Base-by-base conservation (phyloP, 106 monocot species). In the Apostasia ramifera region DNA sequence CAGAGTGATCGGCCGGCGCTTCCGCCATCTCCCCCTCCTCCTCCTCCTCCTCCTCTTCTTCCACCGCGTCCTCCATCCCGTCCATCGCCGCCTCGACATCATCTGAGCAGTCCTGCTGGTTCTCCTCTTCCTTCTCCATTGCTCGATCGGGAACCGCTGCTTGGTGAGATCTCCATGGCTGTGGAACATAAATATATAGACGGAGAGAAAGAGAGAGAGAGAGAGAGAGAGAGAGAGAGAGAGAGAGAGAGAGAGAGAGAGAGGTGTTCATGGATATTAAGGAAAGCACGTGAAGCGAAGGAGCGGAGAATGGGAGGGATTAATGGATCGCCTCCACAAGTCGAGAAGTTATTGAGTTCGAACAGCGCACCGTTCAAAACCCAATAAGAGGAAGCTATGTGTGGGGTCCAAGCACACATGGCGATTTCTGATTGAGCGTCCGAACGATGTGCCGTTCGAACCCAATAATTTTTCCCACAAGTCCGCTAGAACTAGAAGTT, bases 81-180 rank as follows among this genome's bases (percentile, higher is more conserved):
- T 56, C 55, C 55, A 15, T 56, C 3, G 55, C 26, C 6, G 26
- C 26, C 26, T 1, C 14, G 26, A 26, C 26, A 26, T 56, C 14
- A 13, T 56, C 15, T 14, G 55, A 56, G 14, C 5, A 14, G 55
- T 3, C 13, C 15, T 56, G 6, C 55, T 56, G 13, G n/a, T 26
- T 26, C 55, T 56, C 55, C 26, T 56, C 55, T 56, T 56, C 15
- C 55, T 56, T 56, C 55, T 56, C 55, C 55, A 56, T 56, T 26
- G 13, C 3, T 56, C 5, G 13, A 15, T 2, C 26, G 13, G 15
- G 51, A 51, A 8, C 8, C 26, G 26, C 26, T 13, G 26, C 6
- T 1, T 56, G 14, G 55, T 14, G 55, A 6, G 26, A 26, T 26
- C 26, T 26, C 26, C 26, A 26, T 26, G 26, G 26, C 26, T 26